Conservation (phyloP, 2,329 filamentous ascomycete genomes). For the Ophiostoma montium region DNA sequence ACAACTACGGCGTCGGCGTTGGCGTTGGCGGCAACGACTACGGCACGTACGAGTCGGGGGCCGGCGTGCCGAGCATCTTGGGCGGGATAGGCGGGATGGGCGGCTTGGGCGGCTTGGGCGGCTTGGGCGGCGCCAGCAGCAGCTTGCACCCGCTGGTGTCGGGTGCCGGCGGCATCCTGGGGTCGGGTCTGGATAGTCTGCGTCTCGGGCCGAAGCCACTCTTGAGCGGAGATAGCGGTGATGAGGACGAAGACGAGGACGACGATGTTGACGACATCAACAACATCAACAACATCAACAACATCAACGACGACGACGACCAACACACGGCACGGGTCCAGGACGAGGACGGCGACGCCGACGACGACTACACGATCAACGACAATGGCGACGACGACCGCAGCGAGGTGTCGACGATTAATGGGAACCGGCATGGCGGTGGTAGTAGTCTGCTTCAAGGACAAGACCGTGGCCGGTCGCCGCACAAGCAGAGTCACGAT, state of each 20-base stretch:
- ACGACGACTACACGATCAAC: slow-evolving; percentile 14
- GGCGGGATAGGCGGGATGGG: not conserved
- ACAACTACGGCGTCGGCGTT: slow-evolving; percentile 5
- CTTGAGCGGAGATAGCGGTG: slow-evolving; percentile 16
- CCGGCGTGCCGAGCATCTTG: not conserved
- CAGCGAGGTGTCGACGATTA: slow-evolving; percentile 18
- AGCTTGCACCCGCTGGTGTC: slow-evolving; percentile 13
- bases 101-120: too few relatives aligned
- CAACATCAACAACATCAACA: too few relatives aligned
- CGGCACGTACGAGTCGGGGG: not conserved
- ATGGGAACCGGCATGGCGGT: not conserved
- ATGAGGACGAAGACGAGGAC: slow-evolving; percentile 21
- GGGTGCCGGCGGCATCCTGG: slow-evolving; percentile 3
- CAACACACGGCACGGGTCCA: slow-evolving; percentile 17
- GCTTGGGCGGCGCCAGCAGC: slow-evolving; percentile 9
- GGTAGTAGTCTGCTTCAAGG: slow-evolving; percentile 30
- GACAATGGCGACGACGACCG: slow-evolving; percentile 23
- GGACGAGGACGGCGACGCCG: slow-evolving; percentile 22
- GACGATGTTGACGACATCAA: not conserved
- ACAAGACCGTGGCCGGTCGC: slow-evolving; percentile 6
- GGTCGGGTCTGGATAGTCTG: not conserved
- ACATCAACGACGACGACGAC: not conserved
- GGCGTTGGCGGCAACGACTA: slow-evolving; percentile 9
- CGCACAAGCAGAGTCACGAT: not conserved
- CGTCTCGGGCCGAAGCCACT: slow-evolving; percentile 8